A percentile compares a stretch with the other conserved stretches of the same genome.
Conservation (phyloP, 306 rosid species). For the Canavalia ensiformis region DNA sequence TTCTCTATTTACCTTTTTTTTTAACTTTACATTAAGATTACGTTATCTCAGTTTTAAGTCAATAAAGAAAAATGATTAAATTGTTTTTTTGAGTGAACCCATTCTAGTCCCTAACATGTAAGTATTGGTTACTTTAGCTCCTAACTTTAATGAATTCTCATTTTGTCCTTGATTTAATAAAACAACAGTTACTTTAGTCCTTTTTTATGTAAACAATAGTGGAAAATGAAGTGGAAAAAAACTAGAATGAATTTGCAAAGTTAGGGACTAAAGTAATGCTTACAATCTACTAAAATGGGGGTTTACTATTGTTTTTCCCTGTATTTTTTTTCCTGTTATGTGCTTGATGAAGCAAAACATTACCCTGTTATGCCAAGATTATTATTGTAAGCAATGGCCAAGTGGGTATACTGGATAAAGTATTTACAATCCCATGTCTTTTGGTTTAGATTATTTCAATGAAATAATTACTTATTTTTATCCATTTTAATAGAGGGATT, state of each 20-base stretch:
- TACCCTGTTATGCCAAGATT: constrained; percentile 6
- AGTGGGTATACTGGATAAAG: background rate
- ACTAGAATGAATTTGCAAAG: background rate
- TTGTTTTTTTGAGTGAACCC: background rate
- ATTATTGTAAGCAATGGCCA: background rate
- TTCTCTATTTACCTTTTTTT: constrained; percentile 4
- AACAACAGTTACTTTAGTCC: background rate
- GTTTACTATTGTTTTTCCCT: background rate
- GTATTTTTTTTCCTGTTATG: background rate
- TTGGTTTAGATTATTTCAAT: too few relatives aligned
- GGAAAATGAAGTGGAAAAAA: background rate
- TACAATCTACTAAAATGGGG: background rate
- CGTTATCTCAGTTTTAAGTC: constrained; percentile 16
- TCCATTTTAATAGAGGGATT: too few relatives aligned
- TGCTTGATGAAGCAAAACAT: constrained; percentile 2
- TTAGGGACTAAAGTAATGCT: background rate
- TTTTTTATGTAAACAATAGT: background rate
- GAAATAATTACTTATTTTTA: too few relatives aligned
- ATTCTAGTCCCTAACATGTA: background rate
- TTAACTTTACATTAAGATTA: background rate
- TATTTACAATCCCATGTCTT: background rate
- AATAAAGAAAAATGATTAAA: background rate
- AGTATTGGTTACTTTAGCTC: background rate
- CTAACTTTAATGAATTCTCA: background rate
- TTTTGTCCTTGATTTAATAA: background rate